Evolutionary conservation across 805 yeast species (phyloP).

Genomic region (Hanseniaspora singularis): DNA sequence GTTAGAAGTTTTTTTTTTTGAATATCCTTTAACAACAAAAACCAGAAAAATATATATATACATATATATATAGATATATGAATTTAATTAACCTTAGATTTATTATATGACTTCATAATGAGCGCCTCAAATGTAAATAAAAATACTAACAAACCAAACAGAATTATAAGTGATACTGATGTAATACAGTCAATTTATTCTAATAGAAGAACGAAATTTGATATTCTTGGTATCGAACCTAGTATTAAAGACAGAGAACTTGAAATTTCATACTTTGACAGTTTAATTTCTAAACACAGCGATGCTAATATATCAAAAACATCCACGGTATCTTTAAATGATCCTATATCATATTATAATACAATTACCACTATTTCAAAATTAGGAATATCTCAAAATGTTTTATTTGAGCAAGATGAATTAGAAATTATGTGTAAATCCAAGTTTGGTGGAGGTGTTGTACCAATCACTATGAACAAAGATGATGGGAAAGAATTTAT

Average conservation of each 20-base stretch:
- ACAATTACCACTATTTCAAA: constrained; percentile 5
- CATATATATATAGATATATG: no score
- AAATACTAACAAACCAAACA: neutral
- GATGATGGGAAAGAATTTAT: neutral
- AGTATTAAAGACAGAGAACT: constrained; percentile 1
- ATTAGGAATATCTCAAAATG: constrained; percentile 8
- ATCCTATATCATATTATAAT: constrained; percentile 5
- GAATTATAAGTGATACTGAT: neutral
- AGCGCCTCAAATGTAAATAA: neutral
- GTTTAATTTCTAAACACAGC: neutral
- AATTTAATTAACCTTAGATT: no score
- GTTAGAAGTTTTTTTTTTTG: no score
- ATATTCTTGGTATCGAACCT: constrained; percentile 8
- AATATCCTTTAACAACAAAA: no score
- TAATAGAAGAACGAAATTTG: constrained; percentile 3
- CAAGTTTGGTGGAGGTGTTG: constrained; percentile 9
- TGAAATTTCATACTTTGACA: neutral
- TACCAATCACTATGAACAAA: neutral
- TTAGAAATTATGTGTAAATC: neutral
- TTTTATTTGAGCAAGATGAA: neutral
- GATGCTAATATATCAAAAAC: neutral
- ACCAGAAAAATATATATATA: no score
- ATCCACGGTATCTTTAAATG: no score
- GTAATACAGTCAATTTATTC: constrained; percentile 12
- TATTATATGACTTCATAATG: no score